phyloP scores from a whole-genome alignment of 1,284 basidiomycete genomes.

The Inonotus hispidus region DNA sequence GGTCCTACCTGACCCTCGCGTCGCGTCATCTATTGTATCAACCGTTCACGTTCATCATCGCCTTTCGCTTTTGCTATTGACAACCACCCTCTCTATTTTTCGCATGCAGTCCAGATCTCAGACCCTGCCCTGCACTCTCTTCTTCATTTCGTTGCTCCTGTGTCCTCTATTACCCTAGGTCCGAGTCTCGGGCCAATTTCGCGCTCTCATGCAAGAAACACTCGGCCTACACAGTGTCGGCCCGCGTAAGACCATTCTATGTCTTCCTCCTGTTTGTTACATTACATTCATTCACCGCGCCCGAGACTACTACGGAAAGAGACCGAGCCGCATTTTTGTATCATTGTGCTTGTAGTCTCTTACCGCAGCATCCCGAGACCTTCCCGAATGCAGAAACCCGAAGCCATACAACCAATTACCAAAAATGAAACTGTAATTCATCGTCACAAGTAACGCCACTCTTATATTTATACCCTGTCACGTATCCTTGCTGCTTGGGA shows the following conservation, averaged over 20 bases:
- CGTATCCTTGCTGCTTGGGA: too few species aligned
- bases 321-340: background rate
- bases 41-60: background rate
- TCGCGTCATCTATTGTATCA: background rate
- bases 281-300: background rate
- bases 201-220: too few species aligned
- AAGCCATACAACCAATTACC: background rate
- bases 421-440: background rate
- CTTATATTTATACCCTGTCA: background rate
- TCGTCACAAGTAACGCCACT: background rate
- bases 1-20: background rate
- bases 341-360: background rate
- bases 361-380: background rate
- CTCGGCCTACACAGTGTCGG: too few species aligned
- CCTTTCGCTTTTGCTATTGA: background rate
- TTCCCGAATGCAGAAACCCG: background rate
- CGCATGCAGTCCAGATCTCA: background rate
- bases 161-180: background rate
- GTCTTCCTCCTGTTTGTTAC: background rate
- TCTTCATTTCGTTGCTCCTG: constrained; percentile 1
- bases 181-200: background rate
- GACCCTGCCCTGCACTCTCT: background rate
- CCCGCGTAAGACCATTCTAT: background rate
- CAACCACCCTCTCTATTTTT: background rate
- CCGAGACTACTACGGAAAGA: background rate